A percentile compares a stretch with the other conserved stretches of the same genome.
These are phyloP conservation scores for Inga leiocalycina DNA, from an alignment of 306 rosid genomes.

Conservation along the genomic window DNA sequence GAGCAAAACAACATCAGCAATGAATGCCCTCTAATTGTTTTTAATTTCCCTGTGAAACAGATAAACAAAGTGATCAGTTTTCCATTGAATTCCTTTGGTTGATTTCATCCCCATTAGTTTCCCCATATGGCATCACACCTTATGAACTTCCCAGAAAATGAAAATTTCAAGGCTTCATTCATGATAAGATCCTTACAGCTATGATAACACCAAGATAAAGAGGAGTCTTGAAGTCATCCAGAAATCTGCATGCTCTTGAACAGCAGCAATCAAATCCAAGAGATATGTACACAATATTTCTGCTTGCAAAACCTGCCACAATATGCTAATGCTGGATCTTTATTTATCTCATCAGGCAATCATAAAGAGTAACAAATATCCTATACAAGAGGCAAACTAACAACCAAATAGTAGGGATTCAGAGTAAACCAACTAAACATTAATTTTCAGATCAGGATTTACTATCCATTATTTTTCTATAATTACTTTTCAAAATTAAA, in stretches of 20 bases:
- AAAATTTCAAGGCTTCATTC: slow-evolving; percentile 44
- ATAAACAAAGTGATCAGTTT: not conserved
- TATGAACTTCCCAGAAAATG: slow-evolving; percentile 32
- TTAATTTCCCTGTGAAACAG: not conserved
- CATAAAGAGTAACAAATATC: slow-evolving; percentile 76
- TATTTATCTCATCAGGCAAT: slow-evolving; percentile 75
- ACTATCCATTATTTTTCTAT: not conserved
- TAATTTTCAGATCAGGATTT: slow-evolving; percentile 19
- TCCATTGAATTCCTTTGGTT: slow-evolving; percentile 9
- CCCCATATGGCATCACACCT: not conserved
- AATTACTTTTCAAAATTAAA: not conserved
- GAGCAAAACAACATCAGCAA: slow-evolving; percentile 16
- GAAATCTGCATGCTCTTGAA: slow-evolving; percentile 77
- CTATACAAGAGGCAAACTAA: slow-evolving; percentile 29
- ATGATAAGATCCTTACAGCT: slow-evolving; percentile 54
- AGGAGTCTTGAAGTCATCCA: slow-evolving; percentile 70
- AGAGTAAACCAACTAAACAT: slow-evolving; percentile 39
- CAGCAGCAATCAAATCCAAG: slow-evolving; percentile 90
- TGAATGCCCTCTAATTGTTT: slow-evolving; percentile 1
- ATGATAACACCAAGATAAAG: slow-evolving; percentile 63
- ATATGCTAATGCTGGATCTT: slow-evolving; percentile 70
- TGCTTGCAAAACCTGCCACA: slow-evolving; percentile 78
- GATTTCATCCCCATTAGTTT: slow-evolving; percentile 9
- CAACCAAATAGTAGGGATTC: slow-evolving; percentile 22
- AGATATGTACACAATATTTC: slow-evolving; percentile 69